These are phyloP conservation scores for Trichoderma harzianum DNA, from an alignment of 2,329 filamentous ascomycete species.

Conservation along the genomic window DNA sequence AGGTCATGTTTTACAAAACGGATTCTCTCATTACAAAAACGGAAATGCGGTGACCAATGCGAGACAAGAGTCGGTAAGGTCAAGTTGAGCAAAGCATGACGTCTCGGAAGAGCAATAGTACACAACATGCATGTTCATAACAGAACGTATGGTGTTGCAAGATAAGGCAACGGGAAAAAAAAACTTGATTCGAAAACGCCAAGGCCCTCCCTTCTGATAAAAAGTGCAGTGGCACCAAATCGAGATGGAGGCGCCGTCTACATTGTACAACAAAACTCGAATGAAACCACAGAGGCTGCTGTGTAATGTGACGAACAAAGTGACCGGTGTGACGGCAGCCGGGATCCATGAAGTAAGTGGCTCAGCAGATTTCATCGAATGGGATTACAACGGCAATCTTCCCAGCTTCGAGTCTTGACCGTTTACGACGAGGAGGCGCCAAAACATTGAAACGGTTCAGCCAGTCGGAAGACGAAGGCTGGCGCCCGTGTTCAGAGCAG, in stretches of 20 bases:
- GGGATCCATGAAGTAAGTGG: background rate
- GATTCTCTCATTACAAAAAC: background rate
- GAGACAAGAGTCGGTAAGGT: background rate
- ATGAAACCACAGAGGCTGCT: background rate
- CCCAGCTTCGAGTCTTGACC: background rate
- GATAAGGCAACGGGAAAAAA: background rate
- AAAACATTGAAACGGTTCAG: background rate
- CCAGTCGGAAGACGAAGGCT: constrained; percentile 1
- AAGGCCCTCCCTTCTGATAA: background rate
- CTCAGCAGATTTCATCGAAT: background rate
- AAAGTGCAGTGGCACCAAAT: background rate
- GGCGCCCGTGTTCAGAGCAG: background rate
- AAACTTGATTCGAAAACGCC: background rate
- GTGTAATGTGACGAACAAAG: constrained; percentile 1
- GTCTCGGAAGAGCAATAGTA: background rate
- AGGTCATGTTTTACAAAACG: background rate
- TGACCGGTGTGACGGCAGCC: constrained; percentile 2
- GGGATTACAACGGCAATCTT: background rate
- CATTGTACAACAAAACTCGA: background rate
- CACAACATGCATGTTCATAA: background rate
- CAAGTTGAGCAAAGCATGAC: background rate
- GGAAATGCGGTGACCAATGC: background rate
- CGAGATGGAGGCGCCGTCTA: background rate
- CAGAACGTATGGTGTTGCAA: background rate
- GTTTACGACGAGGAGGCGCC: background rate